Conservation (phyloP, 768 basidiomycete species). For the Mycena amicta region DNA sequence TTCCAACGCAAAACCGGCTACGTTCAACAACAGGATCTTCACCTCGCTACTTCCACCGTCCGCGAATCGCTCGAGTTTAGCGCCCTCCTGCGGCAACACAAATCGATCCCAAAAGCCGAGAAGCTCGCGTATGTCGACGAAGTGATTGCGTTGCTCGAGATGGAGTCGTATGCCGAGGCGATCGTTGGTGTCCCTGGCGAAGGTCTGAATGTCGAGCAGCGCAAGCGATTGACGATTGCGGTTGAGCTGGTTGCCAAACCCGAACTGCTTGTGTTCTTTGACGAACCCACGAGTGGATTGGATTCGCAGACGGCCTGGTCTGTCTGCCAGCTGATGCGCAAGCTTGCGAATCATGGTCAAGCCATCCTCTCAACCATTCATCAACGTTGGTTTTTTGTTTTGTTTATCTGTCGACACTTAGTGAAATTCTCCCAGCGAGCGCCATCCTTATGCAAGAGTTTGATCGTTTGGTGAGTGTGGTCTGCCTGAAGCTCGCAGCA, state of each 20-base stretch:
- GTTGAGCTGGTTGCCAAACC: conserved; percentile 59
- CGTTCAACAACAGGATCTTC: conserved; percentile 50
- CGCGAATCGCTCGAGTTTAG: conserved; percentile 49
- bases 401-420: background rate
- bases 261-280: conserved; percentile 55
- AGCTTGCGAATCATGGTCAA: conserved; percentile 56
- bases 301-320: conserved; percentile 57
- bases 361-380: conserved; percentile 55
- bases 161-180: conserved; percentile 50
- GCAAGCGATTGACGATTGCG: conserved; percentile 56
- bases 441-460: conserved; percentile 56
- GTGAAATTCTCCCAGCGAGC: conserved; percentile 13
- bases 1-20: conserved; percentile 49
- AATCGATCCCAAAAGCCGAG: conserved; percentile 38
- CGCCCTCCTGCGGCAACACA: conserved; percentile 49
- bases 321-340: conserved; percentile 49
- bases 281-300: conserved; percentile 62
- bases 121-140: conserved; percentile 50
- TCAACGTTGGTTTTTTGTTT: conserved; percentile 25
- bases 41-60: conserved; percentile 53
- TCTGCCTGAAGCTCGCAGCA: no score
- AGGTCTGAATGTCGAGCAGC: conserved; percentile 42
- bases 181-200: conserved; percentile 43
- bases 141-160: conserved; percentile 48
- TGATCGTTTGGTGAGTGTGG: conserved; percentile 53